Base-by-base conservation (phyloP, 306 rosid species). In the Albizia julibrissin region DNA sequence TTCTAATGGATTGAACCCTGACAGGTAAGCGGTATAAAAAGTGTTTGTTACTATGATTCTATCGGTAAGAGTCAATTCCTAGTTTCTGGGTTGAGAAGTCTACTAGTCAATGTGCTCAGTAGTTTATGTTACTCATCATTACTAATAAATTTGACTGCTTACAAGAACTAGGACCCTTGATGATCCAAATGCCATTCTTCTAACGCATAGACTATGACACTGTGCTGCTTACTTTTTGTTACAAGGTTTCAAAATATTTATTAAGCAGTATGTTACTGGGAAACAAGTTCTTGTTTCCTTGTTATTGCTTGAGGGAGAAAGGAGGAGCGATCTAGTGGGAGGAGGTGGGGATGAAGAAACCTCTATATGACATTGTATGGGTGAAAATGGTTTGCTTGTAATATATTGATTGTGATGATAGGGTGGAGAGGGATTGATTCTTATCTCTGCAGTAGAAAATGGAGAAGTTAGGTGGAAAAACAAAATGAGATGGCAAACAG, bases 11-110 rank as follows among this genome's bases (percentile, higher is more conserved):
- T 69, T 87, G 75, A 86, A 65, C 40, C 29, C 82, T 74, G 29
- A 33, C 76, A 81, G 89, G 87, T 89, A 76, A 85, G 21, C 11
- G 43, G 31, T 78, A 6, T 75, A 47, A 82, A 68, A 69, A 40
- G 74, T 44, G 75, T 71, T 27, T 44, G 58, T 26, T 44, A 22
- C 58, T 49, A 59, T 75, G 71, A 15, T 80, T 61, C 56, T 31
- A 11, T 68, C 56, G 42, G 66, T 24, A 59, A 22, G 27, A 58
- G 78, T 82, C 44, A 33, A 24, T 39, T 84, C 52, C 46, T 26
- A 70, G 46, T 27, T 76, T 14, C 54, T 40, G 13, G 85, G 39
- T 49, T 24, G 61, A 59, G 74, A 65, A 71, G 42, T 50, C 29
- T 69, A 39, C 26, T 68, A 74, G 74, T 65, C 71, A 50, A 56